Percentiles rank a stretch among this genome's conserved stretches.
Conservation (phyloP, 2,329 filamentous ascomycete genomes). For the Apiospora koreana region DNA sequence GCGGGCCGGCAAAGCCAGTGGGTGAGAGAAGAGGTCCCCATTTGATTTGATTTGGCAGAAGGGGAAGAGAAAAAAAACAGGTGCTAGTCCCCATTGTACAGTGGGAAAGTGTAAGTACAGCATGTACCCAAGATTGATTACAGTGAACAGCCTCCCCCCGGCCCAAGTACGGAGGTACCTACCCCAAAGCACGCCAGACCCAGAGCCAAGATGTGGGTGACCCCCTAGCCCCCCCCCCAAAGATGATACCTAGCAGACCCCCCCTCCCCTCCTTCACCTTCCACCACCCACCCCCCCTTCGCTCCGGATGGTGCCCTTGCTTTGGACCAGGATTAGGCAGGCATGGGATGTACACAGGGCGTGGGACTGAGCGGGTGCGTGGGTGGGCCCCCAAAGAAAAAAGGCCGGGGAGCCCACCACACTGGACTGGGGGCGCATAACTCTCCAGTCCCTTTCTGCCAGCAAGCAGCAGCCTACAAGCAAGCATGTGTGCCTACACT, state of each 20-base stretch:
- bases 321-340: slow-evolving; percentile 13
- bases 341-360: slow-evolving; percentile 13
- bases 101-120: neutral
- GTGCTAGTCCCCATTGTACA: slow-evolving; percentile 8
- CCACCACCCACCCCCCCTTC: slow-evolving; percentile 10
- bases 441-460: neutral
- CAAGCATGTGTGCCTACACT: neutral
- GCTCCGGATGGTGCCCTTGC: slow-evolving; percentile 17
- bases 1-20: slow-evolving; percentile 26
- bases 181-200: slow-evolving; percentile 14
- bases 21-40: slow-evolving; percentile 4
- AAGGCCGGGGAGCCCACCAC: slow-evolving; percentile 4
- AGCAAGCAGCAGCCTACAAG: neutral
- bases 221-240: slow-evolving; percentile 12
- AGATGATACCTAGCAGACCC: slow-evolving; percentile 12
- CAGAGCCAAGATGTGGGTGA: slow-evolving; percentile 16
- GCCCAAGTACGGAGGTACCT: slow-evolving; percentile 13
- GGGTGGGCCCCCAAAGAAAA: slow-evolving; percentile 9
- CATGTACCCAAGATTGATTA: slow-evolving; percentile 12
- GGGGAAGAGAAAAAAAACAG: slow-evolving; percentile 16
- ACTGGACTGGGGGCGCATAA: neutral
- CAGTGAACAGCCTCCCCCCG: slow-evolving; percentile 9
- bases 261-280: slow-evolving; percentile 9
- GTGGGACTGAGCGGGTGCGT: slow-evolving; percentile 9
- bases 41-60: slow-evolving; percentile 13